Evolutionary conservation across 805 yeast species (phyloP).

Genomic region (Ogataea nitratoaversa): DNA sequence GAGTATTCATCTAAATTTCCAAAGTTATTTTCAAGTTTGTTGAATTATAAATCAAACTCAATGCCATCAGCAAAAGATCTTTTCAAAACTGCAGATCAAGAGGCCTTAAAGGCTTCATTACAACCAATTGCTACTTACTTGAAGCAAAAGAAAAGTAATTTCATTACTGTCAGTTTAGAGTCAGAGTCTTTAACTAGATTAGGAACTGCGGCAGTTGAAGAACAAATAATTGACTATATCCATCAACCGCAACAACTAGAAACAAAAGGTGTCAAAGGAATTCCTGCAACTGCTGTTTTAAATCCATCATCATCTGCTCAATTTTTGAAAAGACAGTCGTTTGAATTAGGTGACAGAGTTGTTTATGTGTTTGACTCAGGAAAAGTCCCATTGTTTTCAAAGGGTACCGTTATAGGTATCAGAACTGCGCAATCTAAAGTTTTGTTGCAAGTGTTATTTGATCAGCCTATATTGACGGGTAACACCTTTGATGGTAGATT

Average conservation of each 20-base stretch:
- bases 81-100: slow-evolving; percentile 36
- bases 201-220: slow-evolving; percentile 66
- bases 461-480: slow-evolving; percentile 77
- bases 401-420: slow-evolving; percentile 83
- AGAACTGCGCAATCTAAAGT: slow-evolving; percentile 55
- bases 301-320: slow-evolving; percentile 71
- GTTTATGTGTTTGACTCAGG: slow-evolving; percentile 82
- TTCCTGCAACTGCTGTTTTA: slow-evolving; percentile 79
- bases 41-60: slow-evolving; percentile 19
- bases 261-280: slow-evolving; percentile 64
- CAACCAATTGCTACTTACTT: slow-evolving; percentile 38
- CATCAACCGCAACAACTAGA: slow-evolving; percentile 41
- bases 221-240: slow-evolving; percentile 44
- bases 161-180: slow-evolving; percentile 66
- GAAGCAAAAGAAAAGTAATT: slow-evolving; percentile 41
- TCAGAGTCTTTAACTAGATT: slow-evolving; percentile 71
- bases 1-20: slow-evolving; percentile 64
- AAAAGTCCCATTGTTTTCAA: slow-evolving; percentile 79
- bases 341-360: slow-evolving; percentile 86
- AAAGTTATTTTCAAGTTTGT: slow-evolving; percentile 41
- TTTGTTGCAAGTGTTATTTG: slow-evolving; percentile 77
- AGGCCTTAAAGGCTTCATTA: slow-evolving; percentile 39
- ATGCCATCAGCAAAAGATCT: slow-evolving; percentile 38
- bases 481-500: slow-evolving; percentile 75
- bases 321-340: slow-evolving; percentile 67